A percentile compares a stretch with the other conserved stretches of the same genome.
Conservation (phyloP, 257 asterid species). For the Scutellaria galericulata region DNA sequence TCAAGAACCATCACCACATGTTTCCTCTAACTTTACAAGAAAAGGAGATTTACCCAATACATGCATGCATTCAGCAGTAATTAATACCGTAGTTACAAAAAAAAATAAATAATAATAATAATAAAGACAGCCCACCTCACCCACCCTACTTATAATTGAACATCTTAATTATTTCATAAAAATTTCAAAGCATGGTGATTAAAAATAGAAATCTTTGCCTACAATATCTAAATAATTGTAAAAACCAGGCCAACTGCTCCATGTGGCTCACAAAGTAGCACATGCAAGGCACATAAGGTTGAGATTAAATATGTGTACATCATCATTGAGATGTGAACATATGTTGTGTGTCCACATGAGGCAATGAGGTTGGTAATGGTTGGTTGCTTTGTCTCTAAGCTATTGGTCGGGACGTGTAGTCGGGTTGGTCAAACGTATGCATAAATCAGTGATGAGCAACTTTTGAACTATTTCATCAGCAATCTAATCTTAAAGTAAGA, state of each 20-base stretch:
- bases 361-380: conserved; percentile 3
- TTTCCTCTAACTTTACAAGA: background rate
- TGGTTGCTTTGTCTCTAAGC: conserved; percentile 34
- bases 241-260: conserved; percentile 21
- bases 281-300: conserved; percentile 32
- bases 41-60: background rate
- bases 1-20: conserved; percentile 1
- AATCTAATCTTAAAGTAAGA: background rate
- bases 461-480: too few relatives aligned
- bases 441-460: too few relatives aligned
- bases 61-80: background rate
- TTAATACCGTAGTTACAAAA: background rate
- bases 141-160: background rate
- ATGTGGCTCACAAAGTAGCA: conserved; percentile 25
- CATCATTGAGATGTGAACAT: background rate
- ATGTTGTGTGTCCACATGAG: background rate
- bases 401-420: conserved; percentile 5
- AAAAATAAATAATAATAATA: too few relatives aligned
- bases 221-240: background rate
- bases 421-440: background rate
- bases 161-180: too few relatives aligned
- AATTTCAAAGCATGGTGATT: too few relatives aligned
- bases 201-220: too few relatives aligned
- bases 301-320: background rate
- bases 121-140: background rate